phyloP scores from a whole-genome alignment of 805 yeast species.

The Candida saitoana region DNA sequence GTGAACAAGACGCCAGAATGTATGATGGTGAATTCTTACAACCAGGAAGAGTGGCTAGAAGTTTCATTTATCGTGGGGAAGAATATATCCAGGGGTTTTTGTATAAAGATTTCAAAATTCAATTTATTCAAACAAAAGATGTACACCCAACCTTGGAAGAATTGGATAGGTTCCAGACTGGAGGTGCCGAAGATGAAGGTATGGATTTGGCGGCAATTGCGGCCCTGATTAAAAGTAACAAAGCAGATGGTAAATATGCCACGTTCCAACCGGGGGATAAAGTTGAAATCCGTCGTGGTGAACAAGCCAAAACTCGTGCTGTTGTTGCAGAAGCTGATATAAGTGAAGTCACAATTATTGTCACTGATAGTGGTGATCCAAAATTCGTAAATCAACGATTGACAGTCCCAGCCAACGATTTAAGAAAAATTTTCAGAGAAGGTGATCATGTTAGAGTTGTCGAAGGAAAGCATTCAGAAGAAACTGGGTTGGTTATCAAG shows the following conservation, averaged over 20 bases:
- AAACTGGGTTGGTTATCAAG: constrained; percentile 88
- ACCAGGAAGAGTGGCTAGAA: constrained; percentile 57
- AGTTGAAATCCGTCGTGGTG: constrained; percentile 89
- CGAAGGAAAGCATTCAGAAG: constrained; percentile 88
- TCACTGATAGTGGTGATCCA: constrained; percentile 54
- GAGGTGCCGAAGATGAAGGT: constrained; percentile 72
- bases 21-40: constrained; percentile 72
- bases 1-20: constrained; percentile 83
- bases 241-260: constrained; percentile 23
- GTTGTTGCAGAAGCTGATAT: constrained; percentile 63
- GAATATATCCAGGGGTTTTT: constrained; percentile 88
- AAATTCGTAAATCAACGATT: constrained; percentile 54
- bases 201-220: constrained; percentile 85
- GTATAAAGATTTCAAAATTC: constrained; percentile 79
- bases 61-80: constrained; percentile 75
- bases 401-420: constrained; percentile 76
- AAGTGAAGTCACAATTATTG: constrained; percentile 48
- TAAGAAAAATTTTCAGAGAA: constrained; percentile 79
- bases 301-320: constrained; percentile 87
- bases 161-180: constrained; percentile 71
- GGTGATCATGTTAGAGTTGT: constrained; percentile 96
- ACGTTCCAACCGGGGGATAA: constrained; percentile 89
- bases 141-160: constrained; percentile 89
- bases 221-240: constrained; percentile 65
- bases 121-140: constrained; percentile 71